Base-by-base conservation (phyloP, 306 rosid genomes). In the Begonia peltatifolia region DNA sequence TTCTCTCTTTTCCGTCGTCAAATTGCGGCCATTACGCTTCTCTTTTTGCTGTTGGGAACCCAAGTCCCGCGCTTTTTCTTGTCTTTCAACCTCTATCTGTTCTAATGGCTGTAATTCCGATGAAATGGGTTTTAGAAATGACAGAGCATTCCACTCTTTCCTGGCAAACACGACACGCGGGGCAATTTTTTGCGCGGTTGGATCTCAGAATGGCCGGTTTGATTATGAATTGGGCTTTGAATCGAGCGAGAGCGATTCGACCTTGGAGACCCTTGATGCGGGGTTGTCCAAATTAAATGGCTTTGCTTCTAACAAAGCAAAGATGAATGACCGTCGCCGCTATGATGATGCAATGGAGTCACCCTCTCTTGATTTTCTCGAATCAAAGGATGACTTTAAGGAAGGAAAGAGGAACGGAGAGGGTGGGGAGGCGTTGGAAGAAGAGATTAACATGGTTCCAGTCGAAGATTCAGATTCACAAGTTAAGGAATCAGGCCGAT, bases 151-250 rank as follows among this genome's bases (percentile, higher is more conserved):
- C 25, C 23, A 9, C 54, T 14, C 47, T 18, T 17, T 49, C n/a
- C 6, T 57, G 48, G 4, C 11, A 10, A 44, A 44, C 48, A 46
- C 69, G 42, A 65, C 61, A 36, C 22, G 54, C 14, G 51, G 53
- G 3, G 60, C 69, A 57, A 70, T 36, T n/a, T 36, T 61, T 11
- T 41, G 57, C 50, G 41, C 43, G 41, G 17, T 53, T 41, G 65
- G 52, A 8, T 53, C 78, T 3, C 74, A 63, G 51, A 48, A 62
- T 18, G 22, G 55, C 6, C 65, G 60, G 53, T 63, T 73, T 54
- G 64, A 38, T 13, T 20, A 61, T 11, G 78, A 87, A 43, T 70
- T 80, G 47, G 70, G 76, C 54, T 53, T 71, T 43, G 77, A 71
- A 47, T 50, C 55, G 0, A 56, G 50, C 54, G 61, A 55, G 10